These are phyloP conservation scores for Xanthoconium purpureum DNA, from an alignment of 768 basidiomycete species.

Conservation along the genomic window DNA sequence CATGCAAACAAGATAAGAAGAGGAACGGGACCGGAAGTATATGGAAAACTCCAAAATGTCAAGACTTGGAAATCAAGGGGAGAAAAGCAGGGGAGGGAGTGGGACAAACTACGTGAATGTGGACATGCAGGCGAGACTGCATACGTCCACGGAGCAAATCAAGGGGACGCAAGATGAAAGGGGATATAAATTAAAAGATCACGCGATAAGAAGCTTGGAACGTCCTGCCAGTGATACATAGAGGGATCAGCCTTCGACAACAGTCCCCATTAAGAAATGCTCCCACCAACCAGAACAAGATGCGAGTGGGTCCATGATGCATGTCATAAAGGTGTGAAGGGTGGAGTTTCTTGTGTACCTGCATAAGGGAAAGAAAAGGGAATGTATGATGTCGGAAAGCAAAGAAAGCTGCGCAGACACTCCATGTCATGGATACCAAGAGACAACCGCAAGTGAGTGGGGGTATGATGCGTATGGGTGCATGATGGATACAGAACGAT, in stretches of 20 bases:
- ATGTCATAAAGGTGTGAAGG: conserved; percentile 24
- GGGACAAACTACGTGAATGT: neutral
- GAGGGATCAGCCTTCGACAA: conserved; percentile 19
- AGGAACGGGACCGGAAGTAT: neutral
- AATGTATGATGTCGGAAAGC: conserved; percentile 12
- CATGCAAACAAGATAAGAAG: conserved; percentile 17
- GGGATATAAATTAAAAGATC: conserved; percentile 19
- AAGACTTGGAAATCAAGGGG: conserved; percentile 10
- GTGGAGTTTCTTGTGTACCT: conserved; percentile 20
- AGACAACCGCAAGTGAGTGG: conserved; percentile 16
- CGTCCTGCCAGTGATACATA: conserved; percentile 17
- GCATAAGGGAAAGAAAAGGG: conserved; percentile 17
- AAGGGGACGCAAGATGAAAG: conserved; percentile 9
- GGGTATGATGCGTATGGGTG: conserved; percentile 29
- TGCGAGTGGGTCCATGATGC: conserved; percentile 28
- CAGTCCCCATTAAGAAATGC: conserved; percentile 8
- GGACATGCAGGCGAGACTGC: conserved; percentile 3
- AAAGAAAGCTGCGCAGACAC: conserved; percentile 13
- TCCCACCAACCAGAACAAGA: conserved; percentile 21
- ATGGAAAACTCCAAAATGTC: conserved; percentile 4
- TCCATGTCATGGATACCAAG: conserved; percentile 15
- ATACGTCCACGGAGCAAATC: neutral
- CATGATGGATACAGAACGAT: conserved; percentile 36
- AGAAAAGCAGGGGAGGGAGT: conserved; percentile 7
- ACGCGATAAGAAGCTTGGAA: conserved; percentile 21